A percentile compares a stretch with the other conserved stretches of the same genome.
Evolutionary conservation across 2,329 filamentous ascomycete genomes (phyloP).

Genomic region (Rugonectria rugulosa): DNA sequence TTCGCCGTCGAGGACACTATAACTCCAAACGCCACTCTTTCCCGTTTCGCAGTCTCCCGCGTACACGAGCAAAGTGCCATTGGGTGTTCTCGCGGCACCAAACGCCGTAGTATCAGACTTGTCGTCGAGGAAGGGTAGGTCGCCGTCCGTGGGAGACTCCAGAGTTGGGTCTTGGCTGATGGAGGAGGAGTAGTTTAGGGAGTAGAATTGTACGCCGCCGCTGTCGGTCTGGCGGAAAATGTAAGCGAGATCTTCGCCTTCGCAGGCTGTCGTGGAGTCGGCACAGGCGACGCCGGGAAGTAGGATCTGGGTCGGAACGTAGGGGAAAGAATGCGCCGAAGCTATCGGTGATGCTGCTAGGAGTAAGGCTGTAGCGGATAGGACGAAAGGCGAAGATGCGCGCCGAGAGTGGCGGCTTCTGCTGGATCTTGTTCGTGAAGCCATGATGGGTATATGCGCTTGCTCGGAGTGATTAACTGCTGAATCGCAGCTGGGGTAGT

Average conservation of each 20-base stretch:
- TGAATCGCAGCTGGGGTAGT: background rate
- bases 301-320: constrained; percentile 79
- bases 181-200: constrained; percentile 69
- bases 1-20: constrained; percentile 39
- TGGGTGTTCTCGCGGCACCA: constrained; percentile 69
- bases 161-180: constrained; percentile 58
- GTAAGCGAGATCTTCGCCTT: constrained; percentile 65
- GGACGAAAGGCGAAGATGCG: constrained; percentile 13
- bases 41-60: constrained; percentile 73
- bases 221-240: constrained; percentile 67
- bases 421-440: constrained; percentile 1
- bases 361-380: constrained; percentile 17
- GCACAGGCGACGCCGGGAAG: constrained; percentile 53
- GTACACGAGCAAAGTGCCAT: constrained; percentile 77
- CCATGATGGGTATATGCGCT: background rate
- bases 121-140: constrained; percentile 68
- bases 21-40: constrained; percentile 72
- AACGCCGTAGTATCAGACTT: constrained; percentile 63
- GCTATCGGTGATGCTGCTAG: constrained; percentile 24
- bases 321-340: constrained; percentile 67
- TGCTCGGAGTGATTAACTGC: background rate
- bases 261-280: constrained; percentile 49
- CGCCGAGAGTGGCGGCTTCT: constrained; percentile 10
- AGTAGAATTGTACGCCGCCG: constrained; percentile 60
- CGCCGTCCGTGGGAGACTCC: constrained; percentile 59